These are phyloP conservation scores for Aspergillus melleus DNA, from an alignment of 2,329 filamentous ascomycete species.

Conservation along the genomic window DNA sequence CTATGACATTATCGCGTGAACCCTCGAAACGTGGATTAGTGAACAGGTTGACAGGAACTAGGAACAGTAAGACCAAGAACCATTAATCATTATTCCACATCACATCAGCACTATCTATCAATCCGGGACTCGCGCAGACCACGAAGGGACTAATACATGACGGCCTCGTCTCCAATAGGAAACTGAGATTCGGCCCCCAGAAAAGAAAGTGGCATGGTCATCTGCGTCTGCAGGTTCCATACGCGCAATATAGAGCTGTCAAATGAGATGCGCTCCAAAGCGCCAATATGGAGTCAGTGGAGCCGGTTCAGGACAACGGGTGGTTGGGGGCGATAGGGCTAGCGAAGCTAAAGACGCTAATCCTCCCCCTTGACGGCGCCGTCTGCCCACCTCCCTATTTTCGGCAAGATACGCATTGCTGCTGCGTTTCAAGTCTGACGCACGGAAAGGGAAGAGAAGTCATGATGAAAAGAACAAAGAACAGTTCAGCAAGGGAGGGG, in stretches of 20 bases:
- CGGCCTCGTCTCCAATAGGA: not conserved
- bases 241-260: not conserved
- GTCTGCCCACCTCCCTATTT: not conserved
- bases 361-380: not conserved
- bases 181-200: not conserved
- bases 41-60: not conserved
- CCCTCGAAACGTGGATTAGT: not conserved
- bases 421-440: not conserved
- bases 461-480: not conserved
- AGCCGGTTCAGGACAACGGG: not conserved
- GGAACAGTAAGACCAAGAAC: not conserved
- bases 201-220: not conserved
- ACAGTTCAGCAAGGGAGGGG: not conserved
- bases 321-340: not conserved
- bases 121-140: not conserved
- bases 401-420: not conserved
- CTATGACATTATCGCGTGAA: not conserved
- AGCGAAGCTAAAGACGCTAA: not conserved
- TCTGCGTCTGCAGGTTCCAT: not conserved
- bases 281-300: not conserved
- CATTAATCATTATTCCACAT: not conserved
- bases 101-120: not conserved
- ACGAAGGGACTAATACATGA: not conserved
- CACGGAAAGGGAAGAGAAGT: not conserved
- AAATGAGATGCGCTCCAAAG: not conserved